Conservation (phyloP, 148 eudicot genomes). For the Limonium bicolor region DNA sequence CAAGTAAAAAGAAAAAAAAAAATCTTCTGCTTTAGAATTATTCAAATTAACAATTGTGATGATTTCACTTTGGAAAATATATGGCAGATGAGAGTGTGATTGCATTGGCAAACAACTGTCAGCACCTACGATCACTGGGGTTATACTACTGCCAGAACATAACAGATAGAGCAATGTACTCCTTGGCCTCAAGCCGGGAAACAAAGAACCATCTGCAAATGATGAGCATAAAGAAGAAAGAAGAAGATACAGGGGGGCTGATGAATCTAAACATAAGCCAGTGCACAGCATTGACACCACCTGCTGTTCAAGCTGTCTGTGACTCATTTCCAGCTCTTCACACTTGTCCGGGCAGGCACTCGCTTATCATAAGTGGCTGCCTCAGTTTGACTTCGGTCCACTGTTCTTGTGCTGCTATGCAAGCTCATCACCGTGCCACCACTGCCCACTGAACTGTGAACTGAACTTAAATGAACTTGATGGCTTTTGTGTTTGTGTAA, state of each 20-base stretch:
- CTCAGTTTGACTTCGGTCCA: constrained; percentile 75
- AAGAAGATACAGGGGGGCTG: constrained; percentile 66
- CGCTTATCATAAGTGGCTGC: constrained; percentile 89
- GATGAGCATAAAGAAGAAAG: constrained; percentile 35
- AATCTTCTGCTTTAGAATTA: too few relatives aligned
- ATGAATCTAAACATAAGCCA: constrained; percentile 88
- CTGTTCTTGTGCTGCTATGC: constrained; percentile 44
- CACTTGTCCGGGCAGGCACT: constrained; percentile 82
- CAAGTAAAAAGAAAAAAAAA: too few relatives aligned
- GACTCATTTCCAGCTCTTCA: constrained; percentile 86
- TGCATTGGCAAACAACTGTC: constrained; percentile 81
- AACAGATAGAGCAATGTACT: constrained; percentile 89
- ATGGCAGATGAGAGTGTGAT: constrained; percentile 80
- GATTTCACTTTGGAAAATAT: not conserved
- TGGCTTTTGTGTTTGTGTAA: not conserved
- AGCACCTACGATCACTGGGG: constrained; percentile 59
- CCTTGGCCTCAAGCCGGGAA: constrained; percentile 60
- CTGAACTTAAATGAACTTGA: constrained; percentile 9
- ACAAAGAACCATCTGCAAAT: constrained; percentile 47
- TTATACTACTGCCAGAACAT: constrained; percentile 91
- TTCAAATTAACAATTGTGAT: too few relatives aligned
- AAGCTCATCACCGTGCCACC: constrained; percentile 3
- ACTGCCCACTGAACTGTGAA: constrained; percentile 13
- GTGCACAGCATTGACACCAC: constrained; percentile 93
- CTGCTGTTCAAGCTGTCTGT: constrained; percentile 84